Conservation (phyloP, 129 eudicot species). For the Flaveria bidentis region DNA sequence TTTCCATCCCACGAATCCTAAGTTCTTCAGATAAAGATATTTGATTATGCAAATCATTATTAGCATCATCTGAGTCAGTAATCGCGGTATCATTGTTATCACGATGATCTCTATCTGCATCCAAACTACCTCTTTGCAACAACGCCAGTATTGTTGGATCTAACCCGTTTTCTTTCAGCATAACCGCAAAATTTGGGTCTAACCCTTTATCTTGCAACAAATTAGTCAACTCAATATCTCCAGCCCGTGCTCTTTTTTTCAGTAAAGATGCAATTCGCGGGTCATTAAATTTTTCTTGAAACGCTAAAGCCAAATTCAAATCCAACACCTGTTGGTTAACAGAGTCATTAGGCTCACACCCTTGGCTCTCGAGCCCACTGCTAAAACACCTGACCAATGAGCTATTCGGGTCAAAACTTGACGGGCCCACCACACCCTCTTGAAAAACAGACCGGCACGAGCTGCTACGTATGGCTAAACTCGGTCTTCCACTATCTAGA, state of each 20-base stretch:
- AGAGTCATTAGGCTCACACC: conserved; percentile 82
- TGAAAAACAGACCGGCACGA: conserved; percentile 90
- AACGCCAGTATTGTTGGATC: conserved; percentile 91
- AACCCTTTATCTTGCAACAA: conserved; percentile 91
- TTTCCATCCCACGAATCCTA: conserved; percentile 84
- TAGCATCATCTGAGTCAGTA: conserved; percentile 59
- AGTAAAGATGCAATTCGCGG: conserved; percentile 83
- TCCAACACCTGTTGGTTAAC: conserved; percentile 72
- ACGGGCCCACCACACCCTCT: conserved; percentile 72
- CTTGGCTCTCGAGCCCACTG: conserved; percentile 96
- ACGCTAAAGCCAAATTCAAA: conserved; percentile 79
- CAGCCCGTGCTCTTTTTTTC: conserved; percentile 67
- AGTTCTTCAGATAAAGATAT: conserved; percentile 92
- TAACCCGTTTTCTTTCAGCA: conserved; percentile 94
- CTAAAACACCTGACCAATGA: conserved; percentile 68
- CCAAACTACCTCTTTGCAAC: conserved; percentile 95
- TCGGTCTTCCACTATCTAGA: conserved; percentile 94
- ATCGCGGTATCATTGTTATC: conserved; percentile 65
- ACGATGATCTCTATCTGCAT: conserved; percentile 98
- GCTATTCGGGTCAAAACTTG: conserved; percentile 50
- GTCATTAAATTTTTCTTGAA: conserved; percentile 86
- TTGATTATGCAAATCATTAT: conserved; percentile 64
- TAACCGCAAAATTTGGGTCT: conserved; percentile 96
- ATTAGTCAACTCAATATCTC: conserved; percentile 73
- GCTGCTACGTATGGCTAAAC: conserved; percentile 76